Base-by-base conservation (phyloP, 1,139 yeast genomes). In the Lodderomyces orthopsilosis region DNA sequence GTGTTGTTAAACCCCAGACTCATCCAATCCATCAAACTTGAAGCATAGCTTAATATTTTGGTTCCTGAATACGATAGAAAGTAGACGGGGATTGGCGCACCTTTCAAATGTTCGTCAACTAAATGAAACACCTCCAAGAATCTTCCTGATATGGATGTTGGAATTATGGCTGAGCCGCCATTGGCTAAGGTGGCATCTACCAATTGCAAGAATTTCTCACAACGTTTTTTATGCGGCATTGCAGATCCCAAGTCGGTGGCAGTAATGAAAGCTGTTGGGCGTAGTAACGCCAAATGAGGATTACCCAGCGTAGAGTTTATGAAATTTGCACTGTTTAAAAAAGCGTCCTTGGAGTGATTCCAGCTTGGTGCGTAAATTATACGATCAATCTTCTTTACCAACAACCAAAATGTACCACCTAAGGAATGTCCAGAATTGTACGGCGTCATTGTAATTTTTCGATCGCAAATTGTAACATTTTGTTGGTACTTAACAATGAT, bases 21-120 rank as follows among this genome's bases (percentile, higher is more conserved):
- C 93, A 93, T 86, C 98, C 98, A 94, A 65, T 94, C 98, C 21
- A 91, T 66, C 82, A 93, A 85, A 46, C 89, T 85, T 15, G 90
- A 81, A 0, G 97, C 96, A 59, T 86, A 89, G 33, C 85, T 77
- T 50, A 93, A 66, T 2, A 87, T 77, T 57, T 93, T 82, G 1
- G 89, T 79, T 15, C 95, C 95, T 1, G 91, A 84, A 56, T 83
- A 84, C 3, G 95, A 82, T 23, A 87, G 66, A 51, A 89, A 75
- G 39, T 87, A 69, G 10, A 94, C 82, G 0, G 96, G 96, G 13
- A 83, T 61, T 12, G 82, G 77, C 3, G 78, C 74, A 37, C 77
- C 74, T 45, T 72, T 68, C 56, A 83, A 69, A 53, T 74, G 79
- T 37, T 72, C 70, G 56, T 87, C 95, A 15, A 88, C 72, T 41